Conservation (phyloP, 768 basidiomycete species). For the Mycena venus region DNA sequence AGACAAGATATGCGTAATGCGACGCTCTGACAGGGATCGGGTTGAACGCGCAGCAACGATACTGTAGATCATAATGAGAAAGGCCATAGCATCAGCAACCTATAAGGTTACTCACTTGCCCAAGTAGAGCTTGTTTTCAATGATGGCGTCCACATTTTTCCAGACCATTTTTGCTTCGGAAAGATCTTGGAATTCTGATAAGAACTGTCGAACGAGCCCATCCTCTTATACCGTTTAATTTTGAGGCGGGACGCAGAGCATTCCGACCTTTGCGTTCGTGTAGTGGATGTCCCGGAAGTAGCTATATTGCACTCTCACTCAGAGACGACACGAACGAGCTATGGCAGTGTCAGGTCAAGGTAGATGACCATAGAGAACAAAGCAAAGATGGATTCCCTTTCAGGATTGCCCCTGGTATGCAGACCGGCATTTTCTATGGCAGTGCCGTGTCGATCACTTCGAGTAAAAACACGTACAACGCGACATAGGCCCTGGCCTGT, state of each 20-base stretch:
- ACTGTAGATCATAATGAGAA: slow-evolving; percentile 52
- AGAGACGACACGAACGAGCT: slow-evolving; percentile 27
- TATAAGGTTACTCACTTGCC: slow-evolving; percentile 73
- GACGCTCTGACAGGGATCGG: slow-evolving; percentile 74
- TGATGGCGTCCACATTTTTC: slow-evolving; percentile 78
- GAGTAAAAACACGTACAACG: not conserved
- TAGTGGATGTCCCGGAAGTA: slow-evolving; percentile 18
- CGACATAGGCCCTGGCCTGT: not conserved
- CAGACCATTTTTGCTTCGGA: slow-evolving; percentile 60
- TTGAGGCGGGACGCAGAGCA: slow-evolving; percentile 20
- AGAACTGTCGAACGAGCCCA: slow-evolving; percentile 10
- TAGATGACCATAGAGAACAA: slow-evolving; percentile 20
- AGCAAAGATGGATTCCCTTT: slow-evolving; percentile 8
- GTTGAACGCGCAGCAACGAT: slow-evolving; percentile 79
- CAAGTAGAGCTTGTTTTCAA: slow-evolving; percentile 75
- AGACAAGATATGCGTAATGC: slow-evolving; percentile 85
- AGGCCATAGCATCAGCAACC: slow-evolving; percentile 32
- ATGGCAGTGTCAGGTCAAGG: slow-evolving; percentile 30
- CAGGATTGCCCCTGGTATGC: not conserved
- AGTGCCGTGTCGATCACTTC: slow-evolving; percentile 22
- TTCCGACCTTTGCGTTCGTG: slow-evolving; percentile 18
- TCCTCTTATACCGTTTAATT: slow-evolving; percentile 40
- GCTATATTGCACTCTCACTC: slow-evolving; percentile 1
- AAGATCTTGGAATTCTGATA: slow-evolving; percentile 31
- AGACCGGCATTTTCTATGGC: slow-evolving; percentile 21